Conservation (phyloP, 768 basidiomycete genomes). For the Chlorophyllum brunneum region DNA sequence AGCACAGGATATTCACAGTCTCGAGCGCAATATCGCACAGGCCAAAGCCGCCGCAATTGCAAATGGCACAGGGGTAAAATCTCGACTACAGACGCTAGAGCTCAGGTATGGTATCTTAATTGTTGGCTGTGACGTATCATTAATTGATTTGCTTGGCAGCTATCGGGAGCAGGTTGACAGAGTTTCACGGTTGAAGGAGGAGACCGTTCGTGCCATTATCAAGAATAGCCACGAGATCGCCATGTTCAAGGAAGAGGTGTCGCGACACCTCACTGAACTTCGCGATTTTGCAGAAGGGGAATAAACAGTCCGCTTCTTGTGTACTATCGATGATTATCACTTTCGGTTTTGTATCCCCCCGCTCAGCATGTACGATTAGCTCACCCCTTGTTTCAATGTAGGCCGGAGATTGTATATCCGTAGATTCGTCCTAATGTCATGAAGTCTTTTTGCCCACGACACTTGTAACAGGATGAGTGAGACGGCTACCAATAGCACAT, state of each 20-base stretch:
- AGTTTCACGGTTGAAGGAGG: conserved; percentile 69
- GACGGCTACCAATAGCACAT: no score
- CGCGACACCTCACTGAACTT: conserved; percentile 63
- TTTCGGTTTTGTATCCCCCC: no score
- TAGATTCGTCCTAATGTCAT: no score
- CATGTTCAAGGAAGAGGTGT: conserved; percentile 76
- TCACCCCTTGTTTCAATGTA: no score
- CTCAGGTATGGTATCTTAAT: conserved; percentile 53
- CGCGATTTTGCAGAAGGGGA: conserved; percentile 58
- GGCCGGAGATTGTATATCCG: no score
- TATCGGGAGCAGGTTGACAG: conserved; percentile 80
- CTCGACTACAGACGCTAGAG: conserved; percentile 69
- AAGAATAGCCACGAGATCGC: conserved; percentile 85
- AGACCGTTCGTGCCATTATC: conserved; percentile 75
- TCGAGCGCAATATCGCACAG: conserved; percentile 71
- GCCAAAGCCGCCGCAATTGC: conserved; percentile 74
- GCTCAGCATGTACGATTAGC: no score
- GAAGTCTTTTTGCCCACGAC: no score
- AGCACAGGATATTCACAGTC: conserved; percentile 57
- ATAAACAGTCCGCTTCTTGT: conserved; percentile 17
- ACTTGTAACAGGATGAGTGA: no score
- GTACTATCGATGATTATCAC: no score
- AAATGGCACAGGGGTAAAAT: conserved; percentile 80
- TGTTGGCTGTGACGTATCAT: not conserved
- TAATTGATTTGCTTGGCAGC: conserved; percentile 33